Evolutionary conservation across 257 asterid genomes (phyloP), one percentile per base, ranked within the genome.

Genomic region (Solanum chiquidenum): DNA sequence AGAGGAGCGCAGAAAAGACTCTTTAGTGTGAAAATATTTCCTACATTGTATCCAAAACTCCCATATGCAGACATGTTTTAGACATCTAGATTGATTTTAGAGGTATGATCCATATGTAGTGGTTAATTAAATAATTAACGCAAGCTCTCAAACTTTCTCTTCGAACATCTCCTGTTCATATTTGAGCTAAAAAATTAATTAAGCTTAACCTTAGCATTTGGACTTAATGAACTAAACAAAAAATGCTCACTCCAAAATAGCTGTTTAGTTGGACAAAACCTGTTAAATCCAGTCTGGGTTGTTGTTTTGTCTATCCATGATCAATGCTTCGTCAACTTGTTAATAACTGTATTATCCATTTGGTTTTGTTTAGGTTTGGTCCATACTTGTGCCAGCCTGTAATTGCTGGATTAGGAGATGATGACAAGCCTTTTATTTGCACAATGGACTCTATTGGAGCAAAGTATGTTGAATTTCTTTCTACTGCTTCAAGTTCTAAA

Each of bases 391-490:
- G 96, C 94, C 99, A 96, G 88, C 98, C 99, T 83, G 98, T 97
- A 86, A 95, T 97, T 90, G 99, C 98, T 91, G 99, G 98, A 90
- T 89, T 97, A 91, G 98, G 98, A 31, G 98, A 93, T 23, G 98
- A 90, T 3, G 96, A 93, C 92, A 97, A 95, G 80, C 98, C 99
- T 84, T 97, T 97, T 93, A 97, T 97, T 87, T 97, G 98, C 94
- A 97, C 99, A 69, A 97, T 97, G 99, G 99, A 95, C 87, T 93
- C 98, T 29, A 97, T 97, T 73, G 98, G 98, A 87, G 99, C 98
- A 52, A 97, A 95, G 98, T 97, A 94, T 6, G 94, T 91, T 84
- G 40, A 64, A 75, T 83, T 77, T 74, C 88, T 87, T 23, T 62
- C 38, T 25, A 80, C 21, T 69, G 75, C 46, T 37, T 80, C 58